Conservation (phyloP, 108 stramenopile species). For the Conticribra guillardii region DNA sequence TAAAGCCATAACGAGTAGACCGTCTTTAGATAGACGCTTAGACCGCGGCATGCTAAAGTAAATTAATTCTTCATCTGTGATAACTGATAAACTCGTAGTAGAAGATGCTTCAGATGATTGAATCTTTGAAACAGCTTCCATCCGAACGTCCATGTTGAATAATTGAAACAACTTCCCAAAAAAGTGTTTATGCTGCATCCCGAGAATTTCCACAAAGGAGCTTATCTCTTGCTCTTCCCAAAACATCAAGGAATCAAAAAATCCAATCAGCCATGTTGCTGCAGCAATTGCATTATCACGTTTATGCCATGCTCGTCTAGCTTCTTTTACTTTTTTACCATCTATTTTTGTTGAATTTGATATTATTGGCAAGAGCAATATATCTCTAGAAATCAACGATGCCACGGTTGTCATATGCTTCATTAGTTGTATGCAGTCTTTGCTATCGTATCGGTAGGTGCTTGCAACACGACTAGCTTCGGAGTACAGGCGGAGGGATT, state of each 20-base stretch:
- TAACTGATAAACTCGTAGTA: slow-evolving; percentile 6
- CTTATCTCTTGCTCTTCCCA: slow-evolving; percentile 56
- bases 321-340: slow-evolving; percentile 19
- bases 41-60: slow-evolving; percentile 43
- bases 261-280: slow-evolving; percentile 52
- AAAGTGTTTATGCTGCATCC: slow-evolving; percentile 44
- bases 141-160: slow-evolving; percentile 44
- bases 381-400: slow-evolving; percentile 51
- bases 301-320: slow-evolving; percentile 33
- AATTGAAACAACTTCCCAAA: slow-evolving; percentile 48
- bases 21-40: slow-evolving; percentile 30
- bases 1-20: slow-evolving; percentile 30
- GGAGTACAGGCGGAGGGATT: slow-evolving; percentile 52
- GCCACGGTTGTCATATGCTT: slow-evolving; percentile 56
- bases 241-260: slow-evolving; percentile 53
- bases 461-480: slow-evolving; percentile 55
- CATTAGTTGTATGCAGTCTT: slow-evolving; percentile 58
- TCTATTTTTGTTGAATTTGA: slow-evolving; percentile 7
- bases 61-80: slow-evolving; percentile 25
- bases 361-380: slow-evolving; percentile 25
- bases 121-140: slow-evolving; percentile 19
- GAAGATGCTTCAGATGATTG: slow-evolving; percentile 1
- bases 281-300: slow-evolving; percentile 50
- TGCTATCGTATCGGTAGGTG: slow-evolving; percentile 51
- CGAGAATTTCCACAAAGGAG: slow-evolving; percentile 59